Conservation (phyloP, 192 early-diverging fungal genomes). For the Lunasporangiospora selenospora region DNA sequence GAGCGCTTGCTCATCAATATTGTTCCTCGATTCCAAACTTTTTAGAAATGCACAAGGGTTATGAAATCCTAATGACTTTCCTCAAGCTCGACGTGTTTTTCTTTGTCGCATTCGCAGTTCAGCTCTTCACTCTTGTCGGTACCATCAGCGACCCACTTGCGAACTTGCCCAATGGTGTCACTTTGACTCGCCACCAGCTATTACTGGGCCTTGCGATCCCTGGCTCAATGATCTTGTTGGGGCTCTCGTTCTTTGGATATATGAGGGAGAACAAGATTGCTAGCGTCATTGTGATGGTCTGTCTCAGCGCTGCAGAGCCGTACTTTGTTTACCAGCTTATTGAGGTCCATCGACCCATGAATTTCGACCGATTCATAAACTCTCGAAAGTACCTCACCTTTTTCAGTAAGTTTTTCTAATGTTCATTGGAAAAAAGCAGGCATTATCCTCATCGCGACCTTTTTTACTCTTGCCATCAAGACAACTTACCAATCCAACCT, state of each 20-base stretch:
- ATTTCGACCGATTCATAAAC: constrained; percentile 7
- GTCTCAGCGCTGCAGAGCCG: constrained; percentile 23
- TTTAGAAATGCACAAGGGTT: constrained; percentile 64
- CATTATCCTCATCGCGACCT: too few species aligned
- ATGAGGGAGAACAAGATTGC: constrained; percentile 33
- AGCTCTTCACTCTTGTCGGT: constrained; percentile 65
- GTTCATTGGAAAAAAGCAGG: too few species aligned
- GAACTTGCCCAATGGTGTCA: constrained; percentile 4
- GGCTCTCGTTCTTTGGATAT: constrained; percentile 31
- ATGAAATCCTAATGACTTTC: constrained; percentile 69
- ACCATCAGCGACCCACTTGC: constrained; percentile 55
- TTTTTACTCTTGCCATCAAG: too few species aligned
- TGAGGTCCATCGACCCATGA: constrained; percentile 3
- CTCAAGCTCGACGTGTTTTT: constrained; percentile 72
- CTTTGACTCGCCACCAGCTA: constrained; percentile 24
- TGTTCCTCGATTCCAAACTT: too few species aligned
- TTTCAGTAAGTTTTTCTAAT: constrained; percentile 35
- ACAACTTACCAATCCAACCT: too few species aligned
- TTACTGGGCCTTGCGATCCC: constrained; percentile 30
- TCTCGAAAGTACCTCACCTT: constrained; percentile 42
- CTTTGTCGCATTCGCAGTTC: constrained; percentile 65
- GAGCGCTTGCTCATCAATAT: not conserved
- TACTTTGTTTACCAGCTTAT: constrained; percentile 41
- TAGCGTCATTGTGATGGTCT: constrained; percentile 32
- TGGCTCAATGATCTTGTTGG: constrained; percentile 23